A percentile compares a stretch with the other conserved stretches of the same genome.
These are phyloP conservation scores for Phtheirospermum japonicum DNA, from an alignment of 257 asterid species.

Conservation along the genomic window DNA sequence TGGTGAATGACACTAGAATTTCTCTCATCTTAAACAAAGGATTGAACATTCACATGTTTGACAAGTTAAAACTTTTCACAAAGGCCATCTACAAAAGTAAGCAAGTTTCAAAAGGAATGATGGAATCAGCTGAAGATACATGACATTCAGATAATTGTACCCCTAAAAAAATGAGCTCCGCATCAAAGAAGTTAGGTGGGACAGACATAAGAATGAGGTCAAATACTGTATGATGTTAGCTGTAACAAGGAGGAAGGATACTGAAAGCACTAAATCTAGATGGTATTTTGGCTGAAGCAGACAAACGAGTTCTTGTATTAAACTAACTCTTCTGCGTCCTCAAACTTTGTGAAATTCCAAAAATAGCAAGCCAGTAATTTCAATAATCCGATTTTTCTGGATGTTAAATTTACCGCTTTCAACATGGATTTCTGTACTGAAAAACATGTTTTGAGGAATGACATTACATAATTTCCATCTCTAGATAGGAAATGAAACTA, in stretches of 20 bases:
- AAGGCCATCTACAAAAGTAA: background rate
- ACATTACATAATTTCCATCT: conserved; percentile 15
- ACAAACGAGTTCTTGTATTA: background rate
- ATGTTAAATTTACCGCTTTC: conserved; percentile 2
- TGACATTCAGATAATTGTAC: conserved; percentile 1
- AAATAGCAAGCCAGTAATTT: conserved; percentile 18
- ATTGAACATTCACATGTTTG: conserved; percentile 19
- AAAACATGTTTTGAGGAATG: conserved; percentile 17
- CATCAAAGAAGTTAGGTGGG: conserved; percentile 4
- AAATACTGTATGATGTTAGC: background rate
- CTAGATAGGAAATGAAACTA: conserved; percentile 7
- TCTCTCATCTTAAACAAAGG: background rate
- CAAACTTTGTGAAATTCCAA: background rate
- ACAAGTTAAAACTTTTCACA: background rate
- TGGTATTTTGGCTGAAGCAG: background rate
- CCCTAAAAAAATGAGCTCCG: background rate
- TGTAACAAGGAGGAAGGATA: background rate
- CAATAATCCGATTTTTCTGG: conserved; percentile 1
- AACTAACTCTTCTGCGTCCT: conserved; percentile 10
- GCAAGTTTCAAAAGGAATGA: conserved; percentile 5
- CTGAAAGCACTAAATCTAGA: background rate
- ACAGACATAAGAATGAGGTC: background rate
- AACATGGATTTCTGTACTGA: conserved; percentile 1
- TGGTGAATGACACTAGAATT: background rate
- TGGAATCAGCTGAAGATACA: conserved; percentile 5